Base-by-base conservation (phyloP, 768 basidiomycete genomes). In the Amanita jacksonii region DNA sequence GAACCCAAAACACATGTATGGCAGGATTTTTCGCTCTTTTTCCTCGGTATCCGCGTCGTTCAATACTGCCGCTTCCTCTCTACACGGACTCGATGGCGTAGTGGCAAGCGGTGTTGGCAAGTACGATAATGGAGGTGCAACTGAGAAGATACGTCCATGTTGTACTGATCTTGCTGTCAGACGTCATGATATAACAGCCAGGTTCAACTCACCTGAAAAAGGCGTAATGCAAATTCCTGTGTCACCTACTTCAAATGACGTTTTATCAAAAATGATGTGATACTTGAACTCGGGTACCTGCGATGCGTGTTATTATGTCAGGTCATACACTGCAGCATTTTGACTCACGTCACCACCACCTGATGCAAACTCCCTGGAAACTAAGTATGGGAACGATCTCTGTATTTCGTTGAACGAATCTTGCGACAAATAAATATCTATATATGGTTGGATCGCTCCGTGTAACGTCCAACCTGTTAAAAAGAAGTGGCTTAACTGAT, bases 261-360 rank as follows among this genome's bases (percentile, higher is more conserved):
- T 66, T 13, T 70, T 70, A 49, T 87, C 77, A 33, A 79, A 72
- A 51, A 92, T 79, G 41, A 92, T 75, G 52, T 86, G 82, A 82
- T 84, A 92, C 53, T 72, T 70, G 56, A 92, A 81, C 49, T 84
- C 78, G 4, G 89, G 89, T 9, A 92, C 79, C 80, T 90, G 48
- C 12, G 23, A 18, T 27, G 19, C 46, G 18, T 18, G 13, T 13
- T 13, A n/a, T 28, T 12, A 7, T 36, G 38, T 31, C 25, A 4
- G 27, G 12, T 13, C 8, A 38, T 7, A 24, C 18, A 35, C 19
- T 22, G 40, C 12, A 3, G 32, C 32, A 32, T 8, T 15, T 13
- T 23, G 23, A 59, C 71, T 51, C 52, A 83, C 85, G 63, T 84
- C 83, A 30, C 85, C 85, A 25, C 85, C 79, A 41, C 86, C 82